Percentiles rank a stretch among this genome's conserved stretches.
Conservation (phyloP, 129 eudicot genomes). For the Daucus carota region DNA sequence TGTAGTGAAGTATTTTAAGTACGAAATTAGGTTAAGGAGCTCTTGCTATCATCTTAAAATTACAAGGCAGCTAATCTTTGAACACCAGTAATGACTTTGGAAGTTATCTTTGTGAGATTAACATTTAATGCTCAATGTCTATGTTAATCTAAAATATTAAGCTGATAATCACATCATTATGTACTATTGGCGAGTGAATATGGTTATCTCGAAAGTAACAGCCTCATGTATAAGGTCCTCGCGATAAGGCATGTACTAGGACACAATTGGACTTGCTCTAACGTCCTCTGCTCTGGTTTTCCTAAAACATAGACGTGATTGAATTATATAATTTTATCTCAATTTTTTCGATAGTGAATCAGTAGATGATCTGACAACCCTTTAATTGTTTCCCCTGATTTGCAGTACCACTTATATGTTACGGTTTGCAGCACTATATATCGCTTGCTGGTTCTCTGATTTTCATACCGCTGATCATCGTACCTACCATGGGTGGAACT, state of each 20-base stretch:
- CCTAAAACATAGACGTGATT: background rate
- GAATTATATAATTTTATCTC: background rate
- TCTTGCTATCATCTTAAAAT: background rate
- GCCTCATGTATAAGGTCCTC: no score
- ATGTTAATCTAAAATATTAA: background rate
- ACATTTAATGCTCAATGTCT: background rate
- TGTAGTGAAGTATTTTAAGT: background rate
- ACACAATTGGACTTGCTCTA: no score
- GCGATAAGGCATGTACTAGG: no score
- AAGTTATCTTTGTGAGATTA: background rate
- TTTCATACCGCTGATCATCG: conserved; percentile 64
- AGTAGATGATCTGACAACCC: background rate
- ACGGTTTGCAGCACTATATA: conserved; percentile 83
- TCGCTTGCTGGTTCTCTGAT: conserved; percentile 86
- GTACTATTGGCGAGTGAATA: background rate
- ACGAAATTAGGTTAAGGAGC: background rate
- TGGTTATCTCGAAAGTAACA: background rate
- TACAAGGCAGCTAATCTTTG: background rate
- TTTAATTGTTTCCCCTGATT: background rate
- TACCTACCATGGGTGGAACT: conserved; percentile 94
- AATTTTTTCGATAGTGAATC: background rate
- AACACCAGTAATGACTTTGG: background rate
- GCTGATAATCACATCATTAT: background rate
- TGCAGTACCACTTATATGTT: conserved; percentile 62
- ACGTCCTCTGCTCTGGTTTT: background rate